phyloP scores from a whole-genome alignment of 345 rosid genomes.

The Combretum micranthum region DNA sequence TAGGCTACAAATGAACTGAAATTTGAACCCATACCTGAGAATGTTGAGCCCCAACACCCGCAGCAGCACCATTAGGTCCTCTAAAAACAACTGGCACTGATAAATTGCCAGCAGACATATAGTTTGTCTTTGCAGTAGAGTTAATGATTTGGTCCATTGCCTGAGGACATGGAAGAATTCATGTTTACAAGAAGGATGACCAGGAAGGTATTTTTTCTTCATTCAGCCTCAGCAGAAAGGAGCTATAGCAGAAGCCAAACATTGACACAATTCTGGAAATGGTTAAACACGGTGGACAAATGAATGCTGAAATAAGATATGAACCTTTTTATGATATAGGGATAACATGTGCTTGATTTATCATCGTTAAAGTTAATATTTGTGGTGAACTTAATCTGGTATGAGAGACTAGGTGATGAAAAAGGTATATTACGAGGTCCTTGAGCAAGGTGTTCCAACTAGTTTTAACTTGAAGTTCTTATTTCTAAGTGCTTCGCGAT shows the following conservation, averaged over 20 bases:
- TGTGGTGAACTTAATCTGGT: no score
- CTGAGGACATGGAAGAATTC: slow-evolving; percentile 28
- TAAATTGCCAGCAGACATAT: slow-evolving; percentile 89
- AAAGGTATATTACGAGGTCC: no score
- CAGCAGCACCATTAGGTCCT: slow-evolving; percentile 98
- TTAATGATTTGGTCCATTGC: slow-evolving; percentile 92
- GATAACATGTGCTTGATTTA: neutral
- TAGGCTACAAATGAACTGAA: neutral
- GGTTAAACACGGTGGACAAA: no score
- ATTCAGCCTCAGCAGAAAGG: neutral
- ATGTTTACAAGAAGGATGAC: neutral
- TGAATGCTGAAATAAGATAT: no score
- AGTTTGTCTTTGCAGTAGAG: slow-evolving; percentile 79
- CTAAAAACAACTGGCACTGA: slow-evolving; percentile 82
- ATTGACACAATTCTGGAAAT: neutral
- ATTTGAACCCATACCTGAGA: slow-evolving; percentile 49
- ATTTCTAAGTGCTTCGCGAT: no score
- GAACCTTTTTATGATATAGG: neutral
- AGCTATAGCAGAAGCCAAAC: neutral
- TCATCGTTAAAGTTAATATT: no score
- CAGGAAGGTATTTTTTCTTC: neutral
- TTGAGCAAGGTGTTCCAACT: no score
- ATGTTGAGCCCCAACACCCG: slow-evolving; percentile 97
- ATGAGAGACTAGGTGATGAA: no score
- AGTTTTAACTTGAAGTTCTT: no score